Base-by-base conservation (phyloP, 768 basidiomycete genomes). In the Gautieria morchelliformis region DNA sequence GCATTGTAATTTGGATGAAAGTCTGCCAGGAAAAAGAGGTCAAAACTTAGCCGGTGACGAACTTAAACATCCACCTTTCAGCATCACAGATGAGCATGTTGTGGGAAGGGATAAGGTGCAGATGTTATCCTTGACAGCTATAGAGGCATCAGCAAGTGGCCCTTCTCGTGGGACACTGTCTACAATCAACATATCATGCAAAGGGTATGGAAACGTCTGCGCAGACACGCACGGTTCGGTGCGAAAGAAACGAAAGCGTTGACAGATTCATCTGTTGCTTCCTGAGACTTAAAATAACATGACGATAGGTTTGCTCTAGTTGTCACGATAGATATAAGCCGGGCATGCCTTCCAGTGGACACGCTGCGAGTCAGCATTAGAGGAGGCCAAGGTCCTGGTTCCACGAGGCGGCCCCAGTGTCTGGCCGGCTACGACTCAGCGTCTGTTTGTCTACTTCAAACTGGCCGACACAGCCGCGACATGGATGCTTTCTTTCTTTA, bases 91-190 rank as follows among this genome's bases (percentile, higher is more conserved):
- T 2, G 89, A 84, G 66, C 91, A 92, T 39, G 89, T 88, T 4
- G 84, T 85, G 0, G 81, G 81, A 63, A 85, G 74, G 2, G 70
- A 70, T 1, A 67, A 59, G 0, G 89, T 90, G 52, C 85, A 84
- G 56, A 97, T 93, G 64, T 90, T 92, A 62, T 94, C 92, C 69
- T 97, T 96, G 51, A 95, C 70, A 0, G 83, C 90, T 4, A 95
- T 70, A 3, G 76, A 69, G 51, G 79, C 63, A n/a, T 71, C 76
- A 17, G 63, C 59, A 19, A 84, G 67, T 3, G 73, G 60, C 11
- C 27, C 45, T 46, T 46, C 45, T 27, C 17, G 45, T 46, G 8
- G 19, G 19, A 46, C 11, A 17, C 45, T 17, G 7, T 20, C 45
- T 46, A 46, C 8, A 19, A 37, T 10, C 14, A 37, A 37, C 35